Base-by-base conservation (phyloP, 257 asterid species). In the Solanum phureja region DNA sequence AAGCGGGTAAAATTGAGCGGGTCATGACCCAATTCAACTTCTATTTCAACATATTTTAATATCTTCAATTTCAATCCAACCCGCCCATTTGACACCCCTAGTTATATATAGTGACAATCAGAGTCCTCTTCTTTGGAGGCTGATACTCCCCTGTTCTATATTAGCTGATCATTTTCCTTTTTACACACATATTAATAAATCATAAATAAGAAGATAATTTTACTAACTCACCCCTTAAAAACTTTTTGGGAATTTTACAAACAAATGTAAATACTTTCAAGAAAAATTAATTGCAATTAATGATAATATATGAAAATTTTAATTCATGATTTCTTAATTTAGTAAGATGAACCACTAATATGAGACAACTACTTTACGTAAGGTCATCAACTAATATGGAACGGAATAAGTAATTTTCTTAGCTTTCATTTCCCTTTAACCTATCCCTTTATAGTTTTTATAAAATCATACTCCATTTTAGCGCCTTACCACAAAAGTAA, bases 41-140 rank as follows among this genome's bases (percentile, higher is more conserved):
- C 8, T 16, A 52, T 52, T 52, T 52, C 21, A 52, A 52, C 1
- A 1, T 0, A 52, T 52, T 52, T 52, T 52, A 52, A 16, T 52
- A 52, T 52, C 3, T 52, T 52, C 23, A 52, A 52, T 46, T 5
- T 49, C 1, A 5, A 49, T 14, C 8, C 1, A 52, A 52, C 3
- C 23, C 0, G 3, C 3, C 3, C 23, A 16, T 5, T 16, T 52
- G 8, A 5, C 8, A 0, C 3, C 8, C 23, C 1, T 16, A 5
- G n/a, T 6, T 56, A 56, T 18, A 18, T 52, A 16, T 16, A 52
- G 60, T 56, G 62, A 6, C 35, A 27, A 68, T 27, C 8, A 27
- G 5, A 66, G 4, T 13, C 37, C 18, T 29, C 23, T 13, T 71
- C 23, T 14, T 14, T 29, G 76, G 40, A 0, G 40, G 23, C 37